Evolutionary conservation across 108 stramenopile species (phyloP).

Genomic region (Aurantiochytrium sp.): DNA sequence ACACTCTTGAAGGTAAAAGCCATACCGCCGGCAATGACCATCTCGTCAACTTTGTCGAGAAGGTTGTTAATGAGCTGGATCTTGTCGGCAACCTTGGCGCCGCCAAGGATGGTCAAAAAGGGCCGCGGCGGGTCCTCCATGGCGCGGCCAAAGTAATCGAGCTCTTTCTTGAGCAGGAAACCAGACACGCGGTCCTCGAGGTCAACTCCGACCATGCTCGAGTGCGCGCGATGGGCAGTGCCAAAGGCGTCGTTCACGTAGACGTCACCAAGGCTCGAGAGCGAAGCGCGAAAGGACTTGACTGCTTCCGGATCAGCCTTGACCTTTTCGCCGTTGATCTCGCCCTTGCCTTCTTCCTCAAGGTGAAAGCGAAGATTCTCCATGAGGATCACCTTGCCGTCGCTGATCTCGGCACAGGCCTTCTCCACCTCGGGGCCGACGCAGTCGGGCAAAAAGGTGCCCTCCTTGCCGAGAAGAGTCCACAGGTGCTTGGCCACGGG

Average conservation of each 20-base stretch:
- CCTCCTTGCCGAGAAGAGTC: constrained; percentile 20
- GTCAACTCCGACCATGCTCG: constrained; percentile 85
- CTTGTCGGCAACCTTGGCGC: constrained; percentile 96
- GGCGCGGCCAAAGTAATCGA: constrained; percentile 88
- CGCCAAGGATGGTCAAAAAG: constrained; percentile 92
- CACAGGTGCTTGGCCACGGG: constrained; percentile 67
- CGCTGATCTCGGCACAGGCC: constrained; percentile 57
- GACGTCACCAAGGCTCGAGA: constrained; percentile 76
- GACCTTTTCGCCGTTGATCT: constrained; percentile 72
- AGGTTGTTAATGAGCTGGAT: constrained; percentile 91
- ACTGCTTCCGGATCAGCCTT: neutral
- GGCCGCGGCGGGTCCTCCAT: constrained; percentile 84
- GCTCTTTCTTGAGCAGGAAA: constrained; percentile 74
- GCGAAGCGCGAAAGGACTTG: constrained; percentile 55
- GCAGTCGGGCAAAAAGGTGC: constrained; percentile 36
- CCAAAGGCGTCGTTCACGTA: constrained; percentile 99
- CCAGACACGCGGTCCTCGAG: constrained; percentile 53
- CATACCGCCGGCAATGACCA: constrained; percentile 92
- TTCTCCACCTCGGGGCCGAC: constrained; percentile 78
- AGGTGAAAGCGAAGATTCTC: constrained; percentile 93
- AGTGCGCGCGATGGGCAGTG: constrained; percentile 95
- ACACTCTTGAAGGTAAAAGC: constrained; percentile 96
- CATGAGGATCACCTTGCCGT: constrained; percentile 76
- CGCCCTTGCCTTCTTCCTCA: constrained; percentile 81
- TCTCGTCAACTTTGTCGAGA: constrained; percentile 84